Base-by-base conservation (phyloP, 371 early-diverging fungal species). In the Mortierella sp. region DNA sequence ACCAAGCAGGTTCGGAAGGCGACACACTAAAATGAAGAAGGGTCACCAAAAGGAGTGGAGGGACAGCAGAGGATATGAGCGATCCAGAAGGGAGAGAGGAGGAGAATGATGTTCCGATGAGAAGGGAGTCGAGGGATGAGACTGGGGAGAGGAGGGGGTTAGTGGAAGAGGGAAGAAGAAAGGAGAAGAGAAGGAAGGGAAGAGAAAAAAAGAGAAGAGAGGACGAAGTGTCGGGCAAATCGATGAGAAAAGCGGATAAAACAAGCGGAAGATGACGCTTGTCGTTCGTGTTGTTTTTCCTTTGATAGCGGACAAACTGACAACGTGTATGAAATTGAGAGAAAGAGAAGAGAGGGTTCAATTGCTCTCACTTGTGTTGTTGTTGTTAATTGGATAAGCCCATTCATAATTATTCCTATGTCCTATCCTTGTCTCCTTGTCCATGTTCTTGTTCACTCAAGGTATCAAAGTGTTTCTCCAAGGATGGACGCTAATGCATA, bases 211-310 rank as follows among this genome's bases (percentile, higher is more conserved):
- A 56, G 55, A 43, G 29, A 16, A 48, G 21, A 12, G 46, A 72
- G 41, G 32, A 14, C 10, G n/a, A 14, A 38, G 38, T 18, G 21
- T 32, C 18, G 58, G 27, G 63, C 16, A 46, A 27, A 60, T n/a
- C 21, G 35, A 71, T 43, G 49, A 24, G 44, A 35, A 51, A 63
- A 60, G 56, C 70, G 54, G 32, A 56, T 14, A 75, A 65, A 63
- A 35, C 0, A 55, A 68, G 21, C 3, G 32, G 63, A 32, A 16
- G 32, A 14, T 60, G 63, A 60, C 32, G 32, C 63, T 60, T 3
- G 63, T 18, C 32, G 32, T 32, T 60, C 32, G 63, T 60, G 49
- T 16, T 49, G 16, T 68, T 51, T 49, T 48, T 44, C 68, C 48
- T 46, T 68, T 10, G 14, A 58, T 27, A 60, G 18, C 7, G 2